Conservation (phyloP, 2,329 filamentous ascomycete species). For the Beauveria sp. region DNA sequence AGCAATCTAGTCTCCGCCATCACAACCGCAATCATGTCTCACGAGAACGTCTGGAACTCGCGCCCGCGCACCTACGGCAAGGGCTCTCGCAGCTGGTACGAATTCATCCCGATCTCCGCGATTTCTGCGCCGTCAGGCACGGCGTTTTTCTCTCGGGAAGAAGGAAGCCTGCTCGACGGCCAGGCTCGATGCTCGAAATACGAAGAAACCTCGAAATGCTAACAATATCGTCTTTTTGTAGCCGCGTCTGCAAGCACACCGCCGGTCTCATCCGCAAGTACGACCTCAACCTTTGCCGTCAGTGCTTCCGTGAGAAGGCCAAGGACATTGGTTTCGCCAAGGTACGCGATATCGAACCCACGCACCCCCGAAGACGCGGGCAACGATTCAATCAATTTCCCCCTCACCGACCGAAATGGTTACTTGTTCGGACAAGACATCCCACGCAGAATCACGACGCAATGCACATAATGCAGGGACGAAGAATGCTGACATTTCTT, state of each 20-base stretch:
- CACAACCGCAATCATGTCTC: conserved; percentile 49
- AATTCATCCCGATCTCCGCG: conserved; percentile 13
- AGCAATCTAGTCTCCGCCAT: conserved; percentile 19
- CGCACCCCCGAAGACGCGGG: background rate
- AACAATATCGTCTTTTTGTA: conserved; percentile 27
- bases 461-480: conserved; percentile 9
- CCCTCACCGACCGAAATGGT: background rate
- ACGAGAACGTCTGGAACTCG: conserved; percentile 99
- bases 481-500: conserved; percentile 16
- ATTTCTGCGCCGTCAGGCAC: background rate
- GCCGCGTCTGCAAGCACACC: conserved; percentile 76
- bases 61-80: conserved; percentile 96
- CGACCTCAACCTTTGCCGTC: conserved; percentile 82
- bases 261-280: conserved; percentile 99
- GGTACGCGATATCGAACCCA: conserved; percentile 35
- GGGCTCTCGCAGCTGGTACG: conserved; percentile 89
- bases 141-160: background rate
- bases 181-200: conserved; percentile 5
- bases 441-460: background rate
- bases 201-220: conserved; percentile 25
- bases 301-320: conserved; percentile 70
- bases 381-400: background rate
- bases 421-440: background rate
- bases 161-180: background rate
- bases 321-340: conserved; percentile 68